These are phyloP conservation scores for Cucurbita pepo DNA, from an alignment of 306 rosid species.

Conservation along the genomic window DNA sequence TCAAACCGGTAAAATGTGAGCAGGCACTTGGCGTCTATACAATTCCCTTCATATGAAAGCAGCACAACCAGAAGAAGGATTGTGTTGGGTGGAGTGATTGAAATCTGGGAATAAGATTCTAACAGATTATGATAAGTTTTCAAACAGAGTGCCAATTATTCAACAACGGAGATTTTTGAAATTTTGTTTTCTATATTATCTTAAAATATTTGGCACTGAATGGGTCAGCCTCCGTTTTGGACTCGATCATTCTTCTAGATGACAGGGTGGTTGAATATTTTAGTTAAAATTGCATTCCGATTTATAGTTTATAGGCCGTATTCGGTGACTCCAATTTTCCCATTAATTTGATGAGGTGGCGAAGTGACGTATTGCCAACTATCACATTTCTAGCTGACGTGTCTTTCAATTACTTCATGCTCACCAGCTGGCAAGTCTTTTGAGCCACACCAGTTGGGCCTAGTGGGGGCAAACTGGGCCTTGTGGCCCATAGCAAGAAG, in stretches of 20 bases:
- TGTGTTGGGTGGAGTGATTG: not conserved
- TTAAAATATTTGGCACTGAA: not conserved
- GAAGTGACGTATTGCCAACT: not conserved
- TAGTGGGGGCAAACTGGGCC: not conserved
- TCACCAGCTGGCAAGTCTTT: not conserved
- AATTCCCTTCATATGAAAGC: not conserved
- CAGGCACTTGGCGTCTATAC: not conserved
- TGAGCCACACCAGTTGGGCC: not conserved
- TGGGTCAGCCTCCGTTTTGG: slow-evolving; percentile 1
- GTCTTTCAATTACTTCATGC: not conserved
- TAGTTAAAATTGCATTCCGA: not conserved
- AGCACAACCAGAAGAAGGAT: not conserved
- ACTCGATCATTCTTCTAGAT: not conserved
- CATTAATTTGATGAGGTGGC: not conserved
- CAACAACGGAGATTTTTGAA: not conserved
- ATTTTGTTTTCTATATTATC: not conserved
- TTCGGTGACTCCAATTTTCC: not conserved
- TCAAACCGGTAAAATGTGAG: not conserved
- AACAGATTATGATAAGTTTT: not conserved
- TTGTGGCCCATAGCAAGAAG: not conserved
- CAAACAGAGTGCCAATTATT: not conserved
- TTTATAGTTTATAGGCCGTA: not conserved
- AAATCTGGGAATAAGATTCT: not conserved
- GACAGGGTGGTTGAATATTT: not conserved
- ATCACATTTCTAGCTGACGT: not conserved